Evolutionary conservation across 73 alveolate genomes (phyloP).

Genomic region (Tetrahymena borealis): DNA sequence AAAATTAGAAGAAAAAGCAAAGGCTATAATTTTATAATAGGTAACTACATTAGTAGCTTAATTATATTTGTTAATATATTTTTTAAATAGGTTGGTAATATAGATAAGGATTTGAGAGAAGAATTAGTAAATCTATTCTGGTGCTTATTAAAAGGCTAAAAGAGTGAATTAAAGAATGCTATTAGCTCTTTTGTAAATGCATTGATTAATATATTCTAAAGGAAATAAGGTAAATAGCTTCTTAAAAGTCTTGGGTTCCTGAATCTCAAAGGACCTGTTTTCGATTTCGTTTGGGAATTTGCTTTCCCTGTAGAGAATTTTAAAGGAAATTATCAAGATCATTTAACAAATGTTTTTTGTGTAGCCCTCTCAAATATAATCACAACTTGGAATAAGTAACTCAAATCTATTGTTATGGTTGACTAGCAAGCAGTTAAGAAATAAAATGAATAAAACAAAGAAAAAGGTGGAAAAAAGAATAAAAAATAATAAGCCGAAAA

Average conservation of each 20-base stretch:
- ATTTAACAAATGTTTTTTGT: background rate
- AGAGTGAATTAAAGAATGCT: slow-evolving; percentile 15
- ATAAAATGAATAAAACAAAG: background rate
- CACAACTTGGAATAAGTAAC: background rate
- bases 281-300: slow-evolving; percentile 39
- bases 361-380: background rate
- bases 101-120: slow-evolving; percentile 23
- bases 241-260: background rate
- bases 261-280: slow-evolving; percentile 8
- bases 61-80: background rate
- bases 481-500: background rate
- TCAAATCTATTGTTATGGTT: background rate
- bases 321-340: background rate
- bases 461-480: background rate
- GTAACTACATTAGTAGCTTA: slow-evolving; percentile 2
- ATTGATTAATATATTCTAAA: background rate
- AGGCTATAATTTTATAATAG: slow-evolving; percentile 14
- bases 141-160: slow-evolving; percentile 15
- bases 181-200: slow-evolving; percentile 14
- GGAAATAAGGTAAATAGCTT: background rate
- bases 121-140: slow-evolving; percentile 21
- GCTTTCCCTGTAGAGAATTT: slow-evolving; percentile 21
- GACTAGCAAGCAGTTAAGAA: background rate
- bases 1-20: slow-evolving; percentile 35
- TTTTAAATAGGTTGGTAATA: background rate